A percentile compares a stretch with the other conserved stretches of the same genome.
Conservation (phyloP, 179 eudicot genomes). For the Pouteria campechiana region DNA sequence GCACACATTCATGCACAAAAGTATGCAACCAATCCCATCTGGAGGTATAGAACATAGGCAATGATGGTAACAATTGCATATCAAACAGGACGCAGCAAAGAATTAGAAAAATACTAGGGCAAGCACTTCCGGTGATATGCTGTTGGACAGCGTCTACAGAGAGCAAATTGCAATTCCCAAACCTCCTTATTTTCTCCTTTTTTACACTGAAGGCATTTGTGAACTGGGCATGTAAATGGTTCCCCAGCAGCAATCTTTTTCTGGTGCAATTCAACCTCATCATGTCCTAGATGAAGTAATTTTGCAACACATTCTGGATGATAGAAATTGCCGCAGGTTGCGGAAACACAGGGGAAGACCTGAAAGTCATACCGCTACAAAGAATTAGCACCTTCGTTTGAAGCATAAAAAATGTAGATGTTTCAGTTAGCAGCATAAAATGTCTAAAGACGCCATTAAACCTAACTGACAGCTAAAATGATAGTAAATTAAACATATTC, state of each 20-base stretch:
- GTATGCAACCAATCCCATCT: background rate
- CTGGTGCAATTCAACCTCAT: slow-evolving; percentile 31
- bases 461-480: no score
- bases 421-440: no score
- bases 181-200: slow-evolving; percentile 35
- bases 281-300: slow-evolving; percentile 30
- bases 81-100: background rate
- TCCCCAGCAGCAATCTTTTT: slow-evolving; percentile 53
- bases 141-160: slow-evolving; percentile 87
- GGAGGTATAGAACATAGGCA: background rate
- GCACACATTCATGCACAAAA: background rate
- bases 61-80: background rate
- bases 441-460: no score
- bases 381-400: no score
- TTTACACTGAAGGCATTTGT: slow-evolving; percentile 50
- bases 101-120: slow-evolving; percentile 37
- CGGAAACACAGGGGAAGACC: slow-evolving; percentile 77
- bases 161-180: slow-evolving; percentile 54
- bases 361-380: slow-evolving; percentile 12
- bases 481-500: no score
- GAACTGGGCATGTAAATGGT: slow-evolving; percentile 68
- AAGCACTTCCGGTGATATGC: slow-evolving; percentile 74
- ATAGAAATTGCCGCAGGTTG: slow-evolving; percentile 75
- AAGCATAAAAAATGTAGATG: no score
- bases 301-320: slow-evolving; percentile 78